Base-by-base conservation (phyloP, 805 yeast species). In the Suhomyces canberraensis region DNA sequence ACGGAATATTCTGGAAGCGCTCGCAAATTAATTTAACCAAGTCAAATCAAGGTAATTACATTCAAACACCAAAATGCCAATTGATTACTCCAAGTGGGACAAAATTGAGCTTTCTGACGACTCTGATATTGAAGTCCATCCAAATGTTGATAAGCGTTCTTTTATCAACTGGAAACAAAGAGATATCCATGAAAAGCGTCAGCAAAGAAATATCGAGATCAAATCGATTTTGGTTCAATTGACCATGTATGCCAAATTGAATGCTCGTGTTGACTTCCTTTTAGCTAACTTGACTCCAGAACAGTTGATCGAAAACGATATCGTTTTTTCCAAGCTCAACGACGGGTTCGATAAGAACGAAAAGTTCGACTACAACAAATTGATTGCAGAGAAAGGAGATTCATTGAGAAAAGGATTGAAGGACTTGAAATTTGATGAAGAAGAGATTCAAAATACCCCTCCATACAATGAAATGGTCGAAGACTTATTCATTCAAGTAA, bases 1-100 rank as follows among this genome's bases (percentile, higher is more conserved):
- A 29, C 32, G 32, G 32, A 29, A 29, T 20, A n/a, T 29, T 29
- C 32, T 29, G 24, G 32, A 29, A 29, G 11, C 19, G 18, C 16
- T 16, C 28, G 8, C 11, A 15, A 7, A 15, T 20, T 7, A 20
- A 9, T 20, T 7, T 20, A 9, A 7, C 9, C 22, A 20, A 20
- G 7, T 20, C 22, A 20, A 20, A 20, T 20, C 22, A 20, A n/a
- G n/a, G n/a, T n/a, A n/a, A n/a, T n/a, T n/a, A n/a, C n/a, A n/a
- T n/a, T n/a, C n/a, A n/a, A n/a, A 20, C 22, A 24, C 4, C 22
- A 31, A 3, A 4, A 86, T 85, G 95, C 80, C 86, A 21, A 80
- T 93, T 47, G 98, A 93, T 60, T 93, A 93, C 64, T 88, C 96
- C 8, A 93, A 91, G 58, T 93, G 98, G 98, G 99, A 93, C 62